Conservation (phyloP, 1,139 yeast species). For the Saccharomyces hybrid region DNA sequence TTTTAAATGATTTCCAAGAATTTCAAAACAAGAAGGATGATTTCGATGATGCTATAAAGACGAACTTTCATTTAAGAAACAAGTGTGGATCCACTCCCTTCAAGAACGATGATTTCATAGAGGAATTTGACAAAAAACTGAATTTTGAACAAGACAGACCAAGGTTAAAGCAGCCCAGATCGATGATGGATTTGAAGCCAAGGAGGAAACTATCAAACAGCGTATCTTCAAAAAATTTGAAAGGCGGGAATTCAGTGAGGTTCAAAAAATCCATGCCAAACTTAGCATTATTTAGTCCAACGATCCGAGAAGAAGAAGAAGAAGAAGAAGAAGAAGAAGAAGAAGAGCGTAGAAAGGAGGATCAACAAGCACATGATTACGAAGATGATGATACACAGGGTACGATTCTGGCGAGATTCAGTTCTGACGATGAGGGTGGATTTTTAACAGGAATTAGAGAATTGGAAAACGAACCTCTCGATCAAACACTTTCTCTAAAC, state of each 20-base stretch:
- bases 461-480: conserved; percentile 47
- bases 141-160: conserved; percentile 6
- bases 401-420: conserved; percentile 3
- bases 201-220: conserved; percentile 17
- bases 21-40: conserved; percentile 21
- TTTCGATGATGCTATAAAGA: conserved; percentile 22
- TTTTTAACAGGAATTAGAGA: conserved; percentile 45
- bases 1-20: conserved; percentile 26
- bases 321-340: background rate
- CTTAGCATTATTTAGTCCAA: conserved; percentile 12
- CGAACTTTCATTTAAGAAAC: conserved; percentile 12
- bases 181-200: conserved; percentile 25
- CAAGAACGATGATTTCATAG: conserved; percentile 3
- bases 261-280: conserved; percentile 28
- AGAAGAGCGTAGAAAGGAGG: background rate
- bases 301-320: conserved; percentile 17
- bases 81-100: conserved; percentile 3
- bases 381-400: conserved; percentile 1
- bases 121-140: conserved; percentile 12
- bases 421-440: background rate
- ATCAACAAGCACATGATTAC: conserved; percentile 1
- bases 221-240: conserved; percentile 21
- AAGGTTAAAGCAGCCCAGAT: conserved; percentile 23
- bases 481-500: conserved; percentile 26
- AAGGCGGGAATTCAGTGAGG: conserved; percentile 11